phyloP scores from a whole-genome alignment of 1,284 basidiomycete genomes.

The Sphaerobolus stellatus region DNA sequence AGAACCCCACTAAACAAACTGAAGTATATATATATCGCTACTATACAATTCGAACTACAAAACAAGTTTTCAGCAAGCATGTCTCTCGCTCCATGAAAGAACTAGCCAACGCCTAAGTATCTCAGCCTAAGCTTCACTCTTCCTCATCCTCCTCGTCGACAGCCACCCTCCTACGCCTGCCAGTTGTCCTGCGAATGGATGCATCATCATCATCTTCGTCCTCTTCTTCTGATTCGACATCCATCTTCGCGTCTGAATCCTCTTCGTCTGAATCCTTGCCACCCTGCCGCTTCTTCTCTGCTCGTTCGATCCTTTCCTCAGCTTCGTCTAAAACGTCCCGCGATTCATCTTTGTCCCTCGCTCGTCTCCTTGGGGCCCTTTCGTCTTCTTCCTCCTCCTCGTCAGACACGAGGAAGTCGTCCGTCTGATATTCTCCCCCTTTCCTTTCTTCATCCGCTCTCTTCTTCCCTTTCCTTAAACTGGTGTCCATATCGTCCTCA shows the following conservation, averaged over 20 bases:
- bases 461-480: constrained; percentile 34
- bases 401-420: constrained; percentile 79
- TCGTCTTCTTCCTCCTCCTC: constrained; percentile 59
- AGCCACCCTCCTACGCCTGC: constrained; percentile 4
- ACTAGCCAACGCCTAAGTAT: too few relatives aligned
- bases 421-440: constrained; percentile 75
- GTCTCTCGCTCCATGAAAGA: too few relatives aligned
- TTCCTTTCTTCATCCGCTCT: constrained; percentile 33
- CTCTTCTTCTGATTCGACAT: constrained; percentile 59
- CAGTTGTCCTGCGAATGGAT: constrained; percentile 9
- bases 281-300: constrained; percentile 46
- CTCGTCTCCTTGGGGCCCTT: constrained; percentile 19
- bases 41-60: too few relatives aligned
- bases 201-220: constrained; percentile 51
- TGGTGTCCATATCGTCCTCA: constrained; percentile 49
- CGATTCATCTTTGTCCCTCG: constrained; percentile 27
- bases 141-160: constrained; percentile 19
- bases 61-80: too few relatives aligned
- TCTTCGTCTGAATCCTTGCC: constrained; percentile 34
- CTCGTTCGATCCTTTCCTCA: constrained; percentile 58
- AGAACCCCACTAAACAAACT: too few relatives aligned
- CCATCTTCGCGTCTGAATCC: constrained; percentile 38
- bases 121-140: too few relatives aligned
- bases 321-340: constrained; percentile 65
- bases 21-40: too few relatives aligned